phyloP scores from a whole-genome alignment of 192 early-diverging fungal genomes.

The Entophlyctis luteolus region DNA sequence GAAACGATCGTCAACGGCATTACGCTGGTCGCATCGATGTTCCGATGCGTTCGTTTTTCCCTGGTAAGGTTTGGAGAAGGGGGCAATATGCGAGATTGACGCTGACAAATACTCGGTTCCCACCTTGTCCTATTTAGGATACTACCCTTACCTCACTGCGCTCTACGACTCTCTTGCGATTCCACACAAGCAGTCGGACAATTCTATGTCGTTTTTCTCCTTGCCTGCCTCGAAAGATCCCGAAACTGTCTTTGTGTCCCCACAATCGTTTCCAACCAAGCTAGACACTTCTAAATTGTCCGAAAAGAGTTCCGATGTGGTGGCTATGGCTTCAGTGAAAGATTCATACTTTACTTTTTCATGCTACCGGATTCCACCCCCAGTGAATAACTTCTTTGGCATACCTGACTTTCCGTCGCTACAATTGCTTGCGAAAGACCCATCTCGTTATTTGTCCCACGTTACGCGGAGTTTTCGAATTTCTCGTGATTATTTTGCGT shows the following conservation, averaged over 20 bases:
- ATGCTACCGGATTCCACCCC: conserved; percentile 29
- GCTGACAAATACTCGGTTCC: background rate
- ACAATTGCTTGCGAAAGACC: background rate
- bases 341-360: conserved; percentile 43
- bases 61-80: conserved; percentile 21
- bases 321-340: background rate
- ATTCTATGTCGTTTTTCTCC: conserved; percentile 41
- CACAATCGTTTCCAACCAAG: conserved; percentile 22
- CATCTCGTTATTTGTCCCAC: background rate
- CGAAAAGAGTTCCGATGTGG: background rate
- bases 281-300: conserved; percentile 9
- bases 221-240: conserved; percentile 5
- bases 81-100: too few relatives aligned
- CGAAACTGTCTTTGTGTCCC: background rate
- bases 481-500: conserved; percentile 29
- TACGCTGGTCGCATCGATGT: conserved; percentile 44
- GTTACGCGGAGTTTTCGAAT: background rate
- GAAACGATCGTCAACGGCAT: background rate
- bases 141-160: conserved; percentile 39
- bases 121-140: conserved; percentile 12
- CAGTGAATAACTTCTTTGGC: conserved; percentile 25
- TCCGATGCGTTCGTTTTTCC: conserved; percentile 54
- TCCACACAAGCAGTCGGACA: conserved; percentile 28
- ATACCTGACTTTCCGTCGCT: conserved; percentile 35
- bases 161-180: conserved; percentile 39